Evolutionary conservation across 2,329 filamentous ascomycete genomes (phyloP), one percentile per base, ranked within the genome.

Genomic region (Nemania sp.): DNA sequence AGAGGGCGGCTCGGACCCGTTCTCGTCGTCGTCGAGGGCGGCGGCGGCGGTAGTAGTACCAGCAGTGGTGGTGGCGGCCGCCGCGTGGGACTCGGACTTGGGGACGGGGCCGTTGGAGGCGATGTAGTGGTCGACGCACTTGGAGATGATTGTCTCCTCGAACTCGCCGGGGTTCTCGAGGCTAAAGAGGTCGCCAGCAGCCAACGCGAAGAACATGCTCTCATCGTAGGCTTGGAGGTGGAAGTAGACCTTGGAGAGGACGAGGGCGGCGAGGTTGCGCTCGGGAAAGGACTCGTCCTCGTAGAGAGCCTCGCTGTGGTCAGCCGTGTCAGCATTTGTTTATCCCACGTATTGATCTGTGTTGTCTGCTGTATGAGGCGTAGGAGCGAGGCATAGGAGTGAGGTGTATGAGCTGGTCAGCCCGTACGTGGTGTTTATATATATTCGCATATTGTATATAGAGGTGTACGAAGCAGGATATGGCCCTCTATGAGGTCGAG

Each of bases 211-310:
- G 54, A 91, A 90, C 94, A 99, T 98, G 78, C 94, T 97, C 81
- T 99, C 95, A 75, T 97, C 95, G 81, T 99, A 99, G 76, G 95
- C 95, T 79, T 97, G 92, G 54, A 99, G 87, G 75, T 99, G 95
- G 75, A 98, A 99, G 81, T 98, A 99, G 68, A 98, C 92, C 83
- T 99, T 99, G 69, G 95, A 90, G 45, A 96, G 90, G 56, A 99
- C 92, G 51, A 99, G 84, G 55, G 95, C 95, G 57, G 95, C 95
- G 58, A 99, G 88, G 76, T 95, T 91, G 72, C 94, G 91, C 77
- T 99, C 90, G 50, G 93, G 90, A 73, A 99, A 99, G 62, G 86
- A 85, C 72, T 97, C 92, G 79, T 99, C 94, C 83, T 99, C 95
- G 78, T 96, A 99, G 52, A 99, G 87, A 57, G 92, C 91, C 85